These are phyloP conservation scores for Byssothecium circinans DNA, from an alignment of 2,329 filamentous ascomycete species.

Conservation along the genomic window DNA sequence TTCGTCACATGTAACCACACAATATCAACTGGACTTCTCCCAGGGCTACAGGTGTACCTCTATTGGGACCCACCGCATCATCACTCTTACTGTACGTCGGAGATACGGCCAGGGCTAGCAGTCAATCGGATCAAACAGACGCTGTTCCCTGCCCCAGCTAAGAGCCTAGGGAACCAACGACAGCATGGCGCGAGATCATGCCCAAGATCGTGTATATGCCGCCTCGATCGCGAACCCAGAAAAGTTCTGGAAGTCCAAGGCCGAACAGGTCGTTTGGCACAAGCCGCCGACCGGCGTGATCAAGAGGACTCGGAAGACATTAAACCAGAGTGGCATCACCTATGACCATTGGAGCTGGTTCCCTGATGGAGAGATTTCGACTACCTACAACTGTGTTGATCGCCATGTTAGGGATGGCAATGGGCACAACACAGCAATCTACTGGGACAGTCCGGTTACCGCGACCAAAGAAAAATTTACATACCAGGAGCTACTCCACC, in stretches of 20 bases:
- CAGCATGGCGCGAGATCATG: conserved; percentile 13
- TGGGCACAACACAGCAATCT: conserved; percentile 73
- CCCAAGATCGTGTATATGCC: conserved; percentile 55
- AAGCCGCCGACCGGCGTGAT: conserved; percentile 68
- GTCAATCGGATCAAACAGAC: no score
- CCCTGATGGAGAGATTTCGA: conserved; percentile 82
- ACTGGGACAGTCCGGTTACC: conserved; percentile 87
- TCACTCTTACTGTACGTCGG: no score
- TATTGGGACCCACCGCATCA: no score
- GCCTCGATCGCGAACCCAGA: conserved; percentile 69
- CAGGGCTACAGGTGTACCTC: no score
- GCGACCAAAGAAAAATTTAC: conserved; percentile 70
- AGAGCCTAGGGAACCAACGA: no score
- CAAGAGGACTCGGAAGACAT: conserved; percentile 61
- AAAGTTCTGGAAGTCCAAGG: conserved; percentile 75
- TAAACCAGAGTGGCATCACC: conserved; percentile 60
- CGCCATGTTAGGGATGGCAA: conserved; percentile 78
- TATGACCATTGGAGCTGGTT: conserved; percentile 91
- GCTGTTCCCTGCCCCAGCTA: no score
- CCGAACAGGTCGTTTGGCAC: conserved; percentile 78
- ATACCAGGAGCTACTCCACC: conserved; percentile 73
- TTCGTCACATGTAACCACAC: no score
- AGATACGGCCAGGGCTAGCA: no score
- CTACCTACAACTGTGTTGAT: conserved; percentile 89
- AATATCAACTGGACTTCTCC: no score